phyloP scores from a whole-genome alignment of 2,329 filamentous ascomycete species.

The Pestalotiopsis sp. region DNA sequence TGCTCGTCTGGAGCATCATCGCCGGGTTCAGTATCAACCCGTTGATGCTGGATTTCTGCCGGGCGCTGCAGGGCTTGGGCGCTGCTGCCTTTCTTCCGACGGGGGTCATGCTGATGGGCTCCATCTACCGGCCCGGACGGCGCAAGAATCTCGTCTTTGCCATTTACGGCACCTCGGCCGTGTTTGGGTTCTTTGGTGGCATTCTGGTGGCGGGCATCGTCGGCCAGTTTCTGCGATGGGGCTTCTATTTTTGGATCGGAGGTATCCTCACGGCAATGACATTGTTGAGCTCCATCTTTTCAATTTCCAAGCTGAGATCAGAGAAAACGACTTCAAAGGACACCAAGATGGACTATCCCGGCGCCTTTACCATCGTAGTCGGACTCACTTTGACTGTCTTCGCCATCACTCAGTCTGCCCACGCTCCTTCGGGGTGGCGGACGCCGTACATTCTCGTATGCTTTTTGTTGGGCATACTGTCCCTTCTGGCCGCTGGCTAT shows the following conservation, averaged over 20 bases:
- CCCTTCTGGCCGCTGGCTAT: constrained; percentile 64
- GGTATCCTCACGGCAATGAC: constrained; percentile 35
- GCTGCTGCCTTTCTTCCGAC: constrained; percentile 72
- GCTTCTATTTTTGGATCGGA: constrained; percentile 71
- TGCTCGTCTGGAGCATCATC: constrained; percentile 68
- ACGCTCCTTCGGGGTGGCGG: constrained; percentile 68
- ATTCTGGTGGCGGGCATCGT: constrained; percentile 66
- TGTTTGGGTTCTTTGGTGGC: constrained; percentile 59
- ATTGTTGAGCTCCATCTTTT: constrained; percentile 16
- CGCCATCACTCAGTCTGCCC: constrained; percentile 72
- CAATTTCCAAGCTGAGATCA: constrained; percentile 26
- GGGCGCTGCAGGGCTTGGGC: constrained; percentile 74
- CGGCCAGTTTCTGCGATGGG: constrained; percentile 60
- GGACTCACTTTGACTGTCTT: constrained; percentile 73
- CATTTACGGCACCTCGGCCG: constrained; percentile 57
- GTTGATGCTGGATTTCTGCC: constrained; percentile 71
- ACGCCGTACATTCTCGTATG: constrained; percentile 72
- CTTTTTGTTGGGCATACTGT: constrained; percentile 62
- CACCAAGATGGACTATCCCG: constrained; percentile 70
- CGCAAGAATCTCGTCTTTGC: constrained; percentile 66
- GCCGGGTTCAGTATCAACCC: constrained; percentile 69
- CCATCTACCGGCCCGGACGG: constrained; percentile 66
- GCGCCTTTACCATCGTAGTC: constrained; percentile 59
- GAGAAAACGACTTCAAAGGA: constrained; percentile 15
- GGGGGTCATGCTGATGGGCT: constrained; percentile 67